Percentiles rank a stretch among this genome's conserved stretches.
Evolutionary conservation across 495 filamentous ascomycete genomes (phyloP).

Genomic region (Penicillium atrosanguineum): DNA sequence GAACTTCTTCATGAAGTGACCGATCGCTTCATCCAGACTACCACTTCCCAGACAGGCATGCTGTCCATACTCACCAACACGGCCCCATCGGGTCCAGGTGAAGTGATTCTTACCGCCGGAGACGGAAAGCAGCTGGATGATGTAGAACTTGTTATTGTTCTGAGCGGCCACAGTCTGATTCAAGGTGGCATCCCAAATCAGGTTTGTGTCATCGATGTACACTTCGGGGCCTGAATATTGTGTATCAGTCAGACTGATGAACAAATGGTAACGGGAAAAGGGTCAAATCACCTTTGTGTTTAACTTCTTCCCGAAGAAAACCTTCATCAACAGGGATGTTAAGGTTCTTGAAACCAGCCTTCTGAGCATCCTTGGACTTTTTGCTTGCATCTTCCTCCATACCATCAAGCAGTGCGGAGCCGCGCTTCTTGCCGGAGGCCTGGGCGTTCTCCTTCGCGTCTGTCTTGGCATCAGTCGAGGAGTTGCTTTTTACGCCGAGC

Average conservation of each 20-base stretch:
- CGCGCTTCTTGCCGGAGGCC: slow-evolving; percentile 2
- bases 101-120: slow-evolving; percentile 33
- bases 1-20: slow-evolving; percentile 69
- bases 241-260: slow-evolving; percentile 12
- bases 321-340: slow-evolving; percentile 52
- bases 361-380: slow-evolving; percentile 44
- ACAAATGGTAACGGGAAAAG: background rate
- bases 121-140: slow-evolving; percentile 49
- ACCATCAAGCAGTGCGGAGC: background rate
- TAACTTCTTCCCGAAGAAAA: slow-evolving; percentile 6
- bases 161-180: slow-evolving; percentile 48
- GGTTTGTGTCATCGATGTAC: slow-evolving; percentile 58
- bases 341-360: slow-evolving; percentile 35
- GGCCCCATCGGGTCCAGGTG: slow-evolving; percentile 73
- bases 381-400: slow-evolving; percentile 18
- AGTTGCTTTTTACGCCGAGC: background rate
- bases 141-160: slow-evolving; percentile 76
- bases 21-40: slow-evolving; percentile 43
- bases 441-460: slow-evolving; percentile 1
- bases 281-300: background rate
- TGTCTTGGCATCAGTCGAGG: background rate
- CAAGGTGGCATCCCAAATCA: slow-evolving; percentile 60
- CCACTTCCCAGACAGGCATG: slow-evolving; percentile 44
- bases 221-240: slow-evolving; percentile 38
- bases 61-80: slow-evolving; percentile 73